Base-by-base conservation (phyloP, 2,329 filamentous ascomycete genomes). In the Beauveria caledonica region DNA sequence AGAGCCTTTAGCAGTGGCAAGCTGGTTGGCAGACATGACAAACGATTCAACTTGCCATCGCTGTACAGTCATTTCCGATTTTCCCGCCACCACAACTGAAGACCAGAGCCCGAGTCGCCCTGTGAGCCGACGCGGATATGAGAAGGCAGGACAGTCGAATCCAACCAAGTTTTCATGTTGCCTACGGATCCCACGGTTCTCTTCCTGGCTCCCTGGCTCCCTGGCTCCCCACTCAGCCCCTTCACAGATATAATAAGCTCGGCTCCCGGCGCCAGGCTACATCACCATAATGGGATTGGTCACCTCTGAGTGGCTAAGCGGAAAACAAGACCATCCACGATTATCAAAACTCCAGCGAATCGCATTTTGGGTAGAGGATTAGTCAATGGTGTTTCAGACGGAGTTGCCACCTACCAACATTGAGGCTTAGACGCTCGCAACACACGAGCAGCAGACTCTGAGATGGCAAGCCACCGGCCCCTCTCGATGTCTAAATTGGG, bases 311-410 rank as follows among this genome's bases (percentile, higher is more conserved):
- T 48, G 54, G 54, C 54, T 10, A 15, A 19, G 45, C 33, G 33
- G 33, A 17, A 40, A 5, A 42, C 7, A 27, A 50, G 42, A 50
- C 50, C 45, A 29, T 58, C 33, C 45, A 33, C n/a, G n/a, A n/a
- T n/a, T n/a, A n/a, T n/a, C n/a, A n/a, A n/a, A 58, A 58, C 45
- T 58, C 42, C 10, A 57, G 7, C 44, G 15, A 45, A 45, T 55
- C 25, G 40, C 10, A 6, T 19, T 33, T 7, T 44, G 29, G 36
- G 17, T 23, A 25, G 33, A 25, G 25, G 19, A 33, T 21, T 53
- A 9, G 17, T 7, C 19, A 55, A 17, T 13, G 33, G 9, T 21
- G 21, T 45, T 27, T 42, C 40, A 42, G n/a, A 19, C 17, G 19
- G 40, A 42, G 40, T 52, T 39, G 33, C 11, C 29, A n/a, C 53